phyloP scores from a whole-genome alignment of 2,329 filamentous ascomycete genomes.

The Aspergillus sp. region DNA sequence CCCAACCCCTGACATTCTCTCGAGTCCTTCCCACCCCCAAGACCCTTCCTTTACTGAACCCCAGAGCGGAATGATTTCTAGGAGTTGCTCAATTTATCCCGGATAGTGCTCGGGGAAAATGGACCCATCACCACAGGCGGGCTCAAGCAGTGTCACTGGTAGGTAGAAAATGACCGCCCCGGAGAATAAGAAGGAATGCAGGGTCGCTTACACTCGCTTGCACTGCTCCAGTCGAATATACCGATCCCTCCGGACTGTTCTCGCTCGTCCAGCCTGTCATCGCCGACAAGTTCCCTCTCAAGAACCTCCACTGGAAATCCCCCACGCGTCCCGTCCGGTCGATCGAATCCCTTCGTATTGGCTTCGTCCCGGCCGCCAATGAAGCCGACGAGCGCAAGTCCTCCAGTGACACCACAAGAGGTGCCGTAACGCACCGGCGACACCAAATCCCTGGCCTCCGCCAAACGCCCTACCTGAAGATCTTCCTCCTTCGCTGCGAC shows the following conservation, averaged over 20 bases:
- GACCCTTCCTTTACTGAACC: neutral
- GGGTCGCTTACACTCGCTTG: slow-evolving; percentile 17
- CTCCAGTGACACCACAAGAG: slow-evolving; percentile 37
- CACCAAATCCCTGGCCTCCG: slow-evolving; percentile 95
- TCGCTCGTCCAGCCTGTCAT: slow-evolving; percentile 76
- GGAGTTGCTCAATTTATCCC: slow-evolving; percentile 17
- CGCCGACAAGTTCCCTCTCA: slow-evolving; percentile 75
- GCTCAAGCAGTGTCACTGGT: slow-evolving; percentile 75
- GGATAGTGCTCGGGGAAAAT: slow-evolving; percentile 36
- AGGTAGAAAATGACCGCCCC: slow-evolving; percentile 21
- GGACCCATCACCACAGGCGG: slow-evolving; percentile 49
- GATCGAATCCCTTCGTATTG: slow-evolving; percentile 88
- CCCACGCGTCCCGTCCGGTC: slow-evolving; percentile 86
- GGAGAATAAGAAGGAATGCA: neutral
- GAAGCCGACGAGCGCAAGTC: slow-evolving; percentile 33
- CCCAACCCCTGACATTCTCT: neutral
- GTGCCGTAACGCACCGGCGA: slow-evolving; percentile 56
- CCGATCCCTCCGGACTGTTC: slow-evolving; percentile 88
- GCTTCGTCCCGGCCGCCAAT: slow-evolving; percentile 68
- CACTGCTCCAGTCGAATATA: slow-evolving; percentile 75
- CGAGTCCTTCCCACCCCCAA: neutral
- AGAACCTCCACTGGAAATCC: slow-evolving; percentile 96
- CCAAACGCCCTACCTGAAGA: slow-evolving; percentile 88
- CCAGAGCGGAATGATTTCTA: slow-evolving; percentile 29
- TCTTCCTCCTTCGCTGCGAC: slow-evolving; percentile 87